A percentile compares a stretch with the other conserved stretches of the same genome.
Evolutionary conservation across 2,329 filamentous ascomycete species (phyloP).

Genomic region (Fusarium concolor): DNA sequence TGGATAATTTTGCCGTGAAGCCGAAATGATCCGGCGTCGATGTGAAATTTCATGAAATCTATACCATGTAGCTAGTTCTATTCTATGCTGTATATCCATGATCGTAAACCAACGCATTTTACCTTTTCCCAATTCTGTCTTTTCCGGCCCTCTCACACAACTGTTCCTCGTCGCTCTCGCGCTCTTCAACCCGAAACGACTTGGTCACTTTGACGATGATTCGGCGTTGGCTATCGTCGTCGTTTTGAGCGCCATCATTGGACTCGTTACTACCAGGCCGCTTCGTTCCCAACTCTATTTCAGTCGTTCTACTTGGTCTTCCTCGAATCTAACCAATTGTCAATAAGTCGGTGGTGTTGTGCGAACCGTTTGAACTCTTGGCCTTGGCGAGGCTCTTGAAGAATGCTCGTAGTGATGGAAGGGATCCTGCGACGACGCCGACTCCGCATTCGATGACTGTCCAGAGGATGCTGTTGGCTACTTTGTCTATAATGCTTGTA

Average conservation of each 20-base stretch:
- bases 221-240: neutral
- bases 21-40: neutral
- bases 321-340: neutral
- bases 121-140: neutral
- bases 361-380: neutral
- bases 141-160: neutral
- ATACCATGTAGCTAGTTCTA: neutral
- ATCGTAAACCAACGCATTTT: too few species aligned
- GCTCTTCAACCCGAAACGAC: neutral
- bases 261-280: neutral
- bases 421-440: neutral
- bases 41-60: neutral
- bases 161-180: neutral
- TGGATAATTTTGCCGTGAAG: conserved; percentile 8
- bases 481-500: neutral
- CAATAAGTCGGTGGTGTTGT: neutral
- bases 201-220: neutral
- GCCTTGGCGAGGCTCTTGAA: conserved; percentile 10
- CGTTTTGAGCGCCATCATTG: neutral
- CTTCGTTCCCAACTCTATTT: neutral
- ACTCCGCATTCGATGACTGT: conserved; percentile 16
- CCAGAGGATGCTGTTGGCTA: conserved; percentile 15
- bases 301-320: neutral
- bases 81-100: neutral
- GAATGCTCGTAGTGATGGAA: conserved; percentile 3